phyloP scores from a whole-genome alignment of 345 rosid genomes.

The Hibiscus mutabilis region DNA sequence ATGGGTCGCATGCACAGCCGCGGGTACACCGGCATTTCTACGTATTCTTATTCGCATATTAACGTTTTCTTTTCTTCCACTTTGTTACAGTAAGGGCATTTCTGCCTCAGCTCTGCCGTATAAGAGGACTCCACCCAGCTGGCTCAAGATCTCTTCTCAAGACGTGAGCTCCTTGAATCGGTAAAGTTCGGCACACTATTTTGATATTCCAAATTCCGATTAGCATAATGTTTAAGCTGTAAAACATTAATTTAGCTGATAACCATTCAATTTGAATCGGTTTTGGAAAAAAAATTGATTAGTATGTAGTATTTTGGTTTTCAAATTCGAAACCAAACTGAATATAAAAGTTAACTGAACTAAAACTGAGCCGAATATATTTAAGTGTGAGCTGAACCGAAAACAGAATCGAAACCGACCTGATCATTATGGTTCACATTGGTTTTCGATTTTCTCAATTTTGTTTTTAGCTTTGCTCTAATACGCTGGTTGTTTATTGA shows the following conservation, averaged over 20 bases:
- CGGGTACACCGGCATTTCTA: constrained; percentile 21
- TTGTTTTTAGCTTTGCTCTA: too few species aligned
- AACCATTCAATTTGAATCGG: too few species aligned
- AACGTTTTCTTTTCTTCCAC: not conserved
- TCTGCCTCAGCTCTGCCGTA: constrained; percentile 52
- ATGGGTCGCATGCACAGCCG: constrained; percentile 65
- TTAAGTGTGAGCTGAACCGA: too few species aligned
- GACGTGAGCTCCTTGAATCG: constrained; percentile 38
- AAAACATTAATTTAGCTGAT: not conserved
- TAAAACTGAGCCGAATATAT: too few species aligned
- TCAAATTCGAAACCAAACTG: too few species aligned
- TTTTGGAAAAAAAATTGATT: too few species aligned
- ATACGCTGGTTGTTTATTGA: not conserved
- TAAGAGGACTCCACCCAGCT: constrained; percentile 50
- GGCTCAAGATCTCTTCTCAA: constrained; percentile 47
- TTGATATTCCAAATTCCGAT: not conserved
- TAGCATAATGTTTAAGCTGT: not conserved
- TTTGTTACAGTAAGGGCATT: constrained; percentile 43
- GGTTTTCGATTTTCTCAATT: not conserved
- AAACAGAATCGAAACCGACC: too few species aligned
- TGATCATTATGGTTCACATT: too few species aligned
- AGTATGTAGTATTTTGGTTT: too few species aligned
- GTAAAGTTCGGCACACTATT: constrained; percentile 45
- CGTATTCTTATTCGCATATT: too few species aligned
- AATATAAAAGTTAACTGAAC: too few species aligned